Conservation (phyloP, 2,329 filamentous ascomycete genomes). For the Pyrenochaeta sp. region DNA sequence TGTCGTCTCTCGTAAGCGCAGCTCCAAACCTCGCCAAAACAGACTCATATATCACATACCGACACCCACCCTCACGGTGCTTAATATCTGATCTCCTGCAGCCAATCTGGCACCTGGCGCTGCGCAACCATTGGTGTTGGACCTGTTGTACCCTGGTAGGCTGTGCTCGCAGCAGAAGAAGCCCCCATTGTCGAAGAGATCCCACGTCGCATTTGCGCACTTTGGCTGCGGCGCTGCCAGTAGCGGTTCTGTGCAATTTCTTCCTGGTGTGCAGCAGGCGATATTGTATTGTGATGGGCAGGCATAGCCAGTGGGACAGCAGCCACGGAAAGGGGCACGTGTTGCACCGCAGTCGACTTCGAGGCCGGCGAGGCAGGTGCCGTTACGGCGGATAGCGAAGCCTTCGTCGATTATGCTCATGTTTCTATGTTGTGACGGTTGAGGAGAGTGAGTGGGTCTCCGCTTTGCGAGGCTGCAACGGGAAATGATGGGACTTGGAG, state of each 20-base stretch:
- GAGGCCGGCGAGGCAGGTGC: constrained; percentile 1
- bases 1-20: neutral
- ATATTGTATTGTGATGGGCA: constrained; percentile 15
- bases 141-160: constrained; percentile 4
- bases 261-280: constrained; percentile 9
- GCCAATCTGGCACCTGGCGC: neutral
- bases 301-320: constrained; percentile 8
- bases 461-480: neutral
- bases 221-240: neutral
- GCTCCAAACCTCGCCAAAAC: neutral
- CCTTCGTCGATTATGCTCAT: neutral
- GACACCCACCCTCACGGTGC: constrained; percentile 2
- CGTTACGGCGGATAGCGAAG: constrained; percentile 12
- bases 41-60: neutral
- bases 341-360: constrained; percentile 8
- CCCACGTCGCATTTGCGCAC: constrained; percentile 20
- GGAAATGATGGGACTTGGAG: neutral
- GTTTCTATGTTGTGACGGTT: neutral
- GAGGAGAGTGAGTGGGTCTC: neutral
- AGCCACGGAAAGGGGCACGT: constrained; percentile 2
- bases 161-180: constrained; percentile 20
- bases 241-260: constrained; percentile 1
- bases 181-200: constrained; percentile 17
- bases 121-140: constrained; percentile 12
- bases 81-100: neutral